Evolutionary conservation across 1,139 yeast species (phyloP), one percentile per base, ranked within the genome.

Genomic region (Yamadazyma triangularis): DNA sequence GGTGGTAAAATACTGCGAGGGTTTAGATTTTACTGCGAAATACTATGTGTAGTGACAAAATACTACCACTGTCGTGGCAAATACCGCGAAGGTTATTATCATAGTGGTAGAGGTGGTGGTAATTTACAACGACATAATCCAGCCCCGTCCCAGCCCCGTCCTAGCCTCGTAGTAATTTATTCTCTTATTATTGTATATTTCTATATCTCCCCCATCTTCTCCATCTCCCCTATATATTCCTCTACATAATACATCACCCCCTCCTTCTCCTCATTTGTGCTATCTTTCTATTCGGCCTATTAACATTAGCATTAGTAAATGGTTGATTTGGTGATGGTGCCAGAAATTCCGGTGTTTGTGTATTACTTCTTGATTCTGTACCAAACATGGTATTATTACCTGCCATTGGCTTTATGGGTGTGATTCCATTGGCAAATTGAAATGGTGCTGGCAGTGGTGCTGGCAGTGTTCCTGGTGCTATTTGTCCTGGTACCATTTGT

Each of bases 221-320:
- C 15, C 15, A 6, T 24, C 26, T 13, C 20, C 20, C 9, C 20
- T 18, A 18, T 9, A 18, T 18, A 6, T 9, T 18, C 20, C 26
- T 10, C 19, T 28, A 29, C 31, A 29, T 21, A n/a, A n/a, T n/a
- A n/a, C n/a, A n/a, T n/a, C n/a, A n/a, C 15, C 55, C 45, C 39
- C 62, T 48, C 44, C 64, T 51, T 32, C 47, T 47, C 32, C 61
- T 47, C 44, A 58, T 58, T 29, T 51, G 58, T 10, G 57, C 56
- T 23, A 57, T 50, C 35, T 51, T 53, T 15, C 63, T 42, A 26
- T 49, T 49, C 14, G 47, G 47, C 20, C 51, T 43, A 26, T 44
- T 47, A 9, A 9, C 20, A n/a, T n/a, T n/a, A n/a, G n/a, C n/a
- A n/a, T n/a, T n/a, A n/a, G n/a, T n/a, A n/a, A n/a, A n/a, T n/a